phyloP scores from a whole-genome alignment of 1,139 yeast species.

The Geotrichum histeridarum region DNA sequence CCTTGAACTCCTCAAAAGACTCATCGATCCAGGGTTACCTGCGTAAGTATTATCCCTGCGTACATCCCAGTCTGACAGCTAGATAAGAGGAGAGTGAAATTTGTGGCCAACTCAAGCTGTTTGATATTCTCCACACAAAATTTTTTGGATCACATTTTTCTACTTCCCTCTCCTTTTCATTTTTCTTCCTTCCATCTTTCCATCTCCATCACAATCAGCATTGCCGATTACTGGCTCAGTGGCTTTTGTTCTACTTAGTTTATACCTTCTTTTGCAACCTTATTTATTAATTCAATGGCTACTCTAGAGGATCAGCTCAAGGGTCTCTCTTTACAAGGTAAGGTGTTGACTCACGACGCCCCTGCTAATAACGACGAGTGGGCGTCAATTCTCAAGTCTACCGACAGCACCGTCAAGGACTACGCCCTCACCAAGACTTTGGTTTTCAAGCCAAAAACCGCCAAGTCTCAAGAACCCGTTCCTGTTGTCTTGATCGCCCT shows the following conservation, averaged over 20 bases:
- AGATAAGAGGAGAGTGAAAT: background rate
- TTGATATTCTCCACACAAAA: slow-evolving; percentile 2
- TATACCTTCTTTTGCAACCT: background rate
- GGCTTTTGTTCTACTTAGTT: background rate
- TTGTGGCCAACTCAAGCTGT: slow-evolving; percentile 2
- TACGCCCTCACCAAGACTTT: slow-evolving; percentile 54
- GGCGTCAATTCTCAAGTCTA: slow-evolving; percentile 26
- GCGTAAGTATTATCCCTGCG: background rate
- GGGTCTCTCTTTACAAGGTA: slow-evolving; percentile 22
- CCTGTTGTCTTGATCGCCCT: slow-evolving; percentile 80
- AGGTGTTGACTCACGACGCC: slow-evolving; percentile 26
- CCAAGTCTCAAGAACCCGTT: slow-evolving; percentile 74
- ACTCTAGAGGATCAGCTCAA: slow-evolving; percentile 15
- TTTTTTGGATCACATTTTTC: background rate
- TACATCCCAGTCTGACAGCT: background rate
- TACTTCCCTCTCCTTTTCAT: background rate
- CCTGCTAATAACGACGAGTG: slow-evolving; percentile 31
- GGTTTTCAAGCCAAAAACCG: slow-evolving; percentile 88
- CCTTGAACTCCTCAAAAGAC: background rate
- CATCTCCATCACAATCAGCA: background rate
- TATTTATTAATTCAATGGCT: background rate
- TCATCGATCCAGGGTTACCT: background rate
- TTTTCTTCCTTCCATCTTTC: background rate
- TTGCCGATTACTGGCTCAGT: background rate
- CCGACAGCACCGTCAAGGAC: slow-evolving; percentile 18